Conservation (phyloP, 306 rosid species). For the Glycine tomentella region DNA sequence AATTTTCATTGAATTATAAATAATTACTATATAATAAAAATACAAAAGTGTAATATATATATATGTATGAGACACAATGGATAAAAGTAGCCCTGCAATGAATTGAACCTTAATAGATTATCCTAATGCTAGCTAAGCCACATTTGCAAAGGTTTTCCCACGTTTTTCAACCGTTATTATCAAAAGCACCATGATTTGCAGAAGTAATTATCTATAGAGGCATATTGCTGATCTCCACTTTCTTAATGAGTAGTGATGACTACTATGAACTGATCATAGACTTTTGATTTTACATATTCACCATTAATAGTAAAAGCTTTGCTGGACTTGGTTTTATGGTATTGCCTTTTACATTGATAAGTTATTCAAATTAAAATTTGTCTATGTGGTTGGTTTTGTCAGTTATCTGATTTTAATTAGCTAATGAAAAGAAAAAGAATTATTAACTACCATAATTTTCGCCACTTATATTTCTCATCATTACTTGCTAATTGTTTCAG, state of each 20-base stretch:
- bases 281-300: constrained; percentile 28
- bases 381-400: neutral
- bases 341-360: neutral
- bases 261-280: neutral
- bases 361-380: neutral
- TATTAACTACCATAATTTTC: neutral
- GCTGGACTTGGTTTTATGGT: constrained; percentile 8
- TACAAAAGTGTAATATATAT: neutral
- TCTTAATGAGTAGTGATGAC: constrained; percentile 14
- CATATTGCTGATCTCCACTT: constrained; percentile 35
- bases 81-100: too few relatives aligned
- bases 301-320: neutral
- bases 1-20: too few relatives aligned
- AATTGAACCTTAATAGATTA: neutral
- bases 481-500: constrained; percentile 17
- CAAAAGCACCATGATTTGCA: constrained; percentile 28
- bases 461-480: constrained; percentile 17
- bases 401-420: too few relatives aligned
- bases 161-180: constrained; percentile 18
- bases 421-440: neutral
- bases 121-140: neutral
- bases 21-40: too few relatives aligned
- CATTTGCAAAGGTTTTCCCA: neutral
- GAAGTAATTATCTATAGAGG: constrained; percentile 1
- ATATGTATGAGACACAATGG: neutral